These are phyloP conservation scores for Glaciozyma antarctica DNA, from an alignment of 768 basidiomycete genomes.

Conservation along the genomic window DNA sequence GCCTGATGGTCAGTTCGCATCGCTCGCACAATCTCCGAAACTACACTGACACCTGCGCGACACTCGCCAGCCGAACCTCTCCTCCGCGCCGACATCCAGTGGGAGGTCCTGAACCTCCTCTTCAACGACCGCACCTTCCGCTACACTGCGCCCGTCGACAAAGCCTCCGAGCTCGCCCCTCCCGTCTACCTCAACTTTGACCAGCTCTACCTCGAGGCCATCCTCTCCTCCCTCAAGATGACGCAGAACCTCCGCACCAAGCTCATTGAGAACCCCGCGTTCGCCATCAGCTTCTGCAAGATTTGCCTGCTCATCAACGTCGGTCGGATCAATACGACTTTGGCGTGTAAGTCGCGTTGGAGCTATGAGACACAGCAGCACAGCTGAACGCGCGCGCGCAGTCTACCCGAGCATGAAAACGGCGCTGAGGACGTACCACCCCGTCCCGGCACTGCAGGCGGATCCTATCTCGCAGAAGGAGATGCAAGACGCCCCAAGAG, in stretches of 20 bases:
- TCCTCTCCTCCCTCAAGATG: slow-evolving; percentile 62
- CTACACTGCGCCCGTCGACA: slow-evolving; percentile 50
- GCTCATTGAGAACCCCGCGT: slow-evolving; percentile 54
- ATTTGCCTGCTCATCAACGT: slow-evolving; percentile 64
- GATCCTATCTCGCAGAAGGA: slow-evolving; percentile 49
- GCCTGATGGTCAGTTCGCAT: slow-evolving; percentile 9
- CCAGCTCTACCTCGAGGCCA: slow-evolving; percentile 71
- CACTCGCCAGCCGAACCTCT: slow-evolving; percentile 51
- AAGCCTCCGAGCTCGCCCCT: slow-evolving; percentile 6
- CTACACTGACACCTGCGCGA: neutral
- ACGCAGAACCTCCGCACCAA: slow-evolving; percentile 64
- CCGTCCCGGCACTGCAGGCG: slow-evolving; percentile 61
- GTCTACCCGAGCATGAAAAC: slow-evolving; percentile 77
- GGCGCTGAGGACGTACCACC: slow-evolving; percentile 64
- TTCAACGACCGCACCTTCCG: slow-evolving; percentile 59
- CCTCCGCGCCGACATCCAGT: slow-evolving; percentile 60
- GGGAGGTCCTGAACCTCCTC: slow-evolving; percentile 68
- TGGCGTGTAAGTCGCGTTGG: slow-evolving; percentile 58
- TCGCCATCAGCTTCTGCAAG: slow-evolving; percentile 64
- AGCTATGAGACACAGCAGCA: neutral
- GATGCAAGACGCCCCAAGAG: slow-evolving; percentile 66
- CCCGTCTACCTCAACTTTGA: slow-evolving; percentile 59
- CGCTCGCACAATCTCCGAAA: neutral
- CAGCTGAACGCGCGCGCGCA: slow-evolving; percentile 34
- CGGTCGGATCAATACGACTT: slow-evolving; percentile 70